These are phyloP conservation scores for Trametes pubescens DNA, from an alignment of 1,284 basidiomycete species.

Conservation along the genomic window DNA sequence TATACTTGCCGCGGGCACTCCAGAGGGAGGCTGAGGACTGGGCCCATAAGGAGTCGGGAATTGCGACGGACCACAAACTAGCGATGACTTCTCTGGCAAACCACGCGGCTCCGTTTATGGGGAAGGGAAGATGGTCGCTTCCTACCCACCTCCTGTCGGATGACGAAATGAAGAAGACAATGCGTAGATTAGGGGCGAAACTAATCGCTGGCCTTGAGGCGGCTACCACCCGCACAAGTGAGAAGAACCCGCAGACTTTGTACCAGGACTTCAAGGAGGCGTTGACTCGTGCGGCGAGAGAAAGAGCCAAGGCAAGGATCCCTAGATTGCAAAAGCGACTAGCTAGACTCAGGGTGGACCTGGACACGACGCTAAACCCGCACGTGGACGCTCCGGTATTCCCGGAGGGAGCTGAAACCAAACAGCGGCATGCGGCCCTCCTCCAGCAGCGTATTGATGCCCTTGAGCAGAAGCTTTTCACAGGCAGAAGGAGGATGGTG, in stretches of 20 bases:
- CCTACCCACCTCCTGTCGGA: not conserved
- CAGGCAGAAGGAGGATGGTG: not conserved
- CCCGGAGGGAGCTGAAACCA: not conserved
- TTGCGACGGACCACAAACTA: not conserved
- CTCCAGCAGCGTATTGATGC: not conserved
- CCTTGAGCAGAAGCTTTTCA: not conserved
- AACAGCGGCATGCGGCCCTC: not conserved
- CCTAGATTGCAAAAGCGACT: not conserved
- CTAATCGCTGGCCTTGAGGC: not conserved
- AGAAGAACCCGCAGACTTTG: not conserved
- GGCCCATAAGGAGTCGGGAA: not conserved
- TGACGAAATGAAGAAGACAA: not conserved
- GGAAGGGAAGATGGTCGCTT: not conserved
- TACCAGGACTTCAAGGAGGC: not conserved
- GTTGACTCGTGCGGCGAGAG: not conserved
- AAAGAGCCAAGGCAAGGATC: not conserved
- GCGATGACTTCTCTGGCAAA: not conserved
- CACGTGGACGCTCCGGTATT: too few species aligned
- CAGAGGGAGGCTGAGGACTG: not conserved
- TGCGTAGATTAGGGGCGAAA: not conserved
- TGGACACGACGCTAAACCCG: not conserved
- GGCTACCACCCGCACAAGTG: not conserved
- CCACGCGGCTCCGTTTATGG: not conserved
- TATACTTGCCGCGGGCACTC: not conserved
- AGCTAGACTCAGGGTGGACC: not conserved